Evolutionary conservation across 768 basidiomycete genomes (phyloP), one percentile per base, ranked within the genome.

Genomic region (Kockovaella imperatae): DNA sequence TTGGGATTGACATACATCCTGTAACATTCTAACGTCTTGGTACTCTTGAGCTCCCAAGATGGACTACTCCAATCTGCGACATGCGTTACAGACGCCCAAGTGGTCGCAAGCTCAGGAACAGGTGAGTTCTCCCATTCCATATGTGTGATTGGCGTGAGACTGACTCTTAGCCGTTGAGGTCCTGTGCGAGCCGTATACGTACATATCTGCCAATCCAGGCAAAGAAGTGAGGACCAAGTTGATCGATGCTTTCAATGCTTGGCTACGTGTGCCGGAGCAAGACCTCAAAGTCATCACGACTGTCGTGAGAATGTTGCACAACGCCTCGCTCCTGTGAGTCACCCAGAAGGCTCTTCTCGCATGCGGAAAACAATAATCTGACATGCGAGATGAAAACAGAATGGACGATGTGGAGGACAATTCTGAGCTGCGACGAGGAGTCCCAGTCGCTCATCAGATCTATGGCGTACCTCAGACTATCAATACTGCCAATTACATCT

Each of bases 381-480:
- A 25, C 1, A 29, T n/a, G n/a, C 17, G 15, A 10, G 41, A 42
- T 3, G 21, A 42, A 32, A 15, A n/a, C 34, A 95, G 89, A 68
- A 79, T 95, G 53, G 90, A 95, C 64, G 90, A 95, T 67, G 91
- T 95, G 32, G 87, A 95, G 70, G 90, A 95, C 54, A 85, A 84
- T 49, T 85, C 86, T 0, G 85, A 87, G 57, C 75, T 95, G 31
- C 77, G 90, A 18, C 73, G 93, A 56, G 95, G 93, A 2, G 77
- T 80, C 25, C 91, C 91, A 83, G 91, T 91, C 20, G 81, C 87
- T 0, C 91, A 99, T 74, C 87, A 87, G 74, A 93, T 99, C 57
- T 99, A 93, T 60, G 93, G 93, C 1, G 74, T 95, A 2, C 88
- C 93, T 0, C 93, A 96, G 66, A 95, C 93, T 0, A 90, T 99